Percentiles rank a stretch among this genome's conserved stretches.
Conservation (phyloP, 2,329 filamentous ascomycete species). For the Fusarium decemcellulare region DNA sequence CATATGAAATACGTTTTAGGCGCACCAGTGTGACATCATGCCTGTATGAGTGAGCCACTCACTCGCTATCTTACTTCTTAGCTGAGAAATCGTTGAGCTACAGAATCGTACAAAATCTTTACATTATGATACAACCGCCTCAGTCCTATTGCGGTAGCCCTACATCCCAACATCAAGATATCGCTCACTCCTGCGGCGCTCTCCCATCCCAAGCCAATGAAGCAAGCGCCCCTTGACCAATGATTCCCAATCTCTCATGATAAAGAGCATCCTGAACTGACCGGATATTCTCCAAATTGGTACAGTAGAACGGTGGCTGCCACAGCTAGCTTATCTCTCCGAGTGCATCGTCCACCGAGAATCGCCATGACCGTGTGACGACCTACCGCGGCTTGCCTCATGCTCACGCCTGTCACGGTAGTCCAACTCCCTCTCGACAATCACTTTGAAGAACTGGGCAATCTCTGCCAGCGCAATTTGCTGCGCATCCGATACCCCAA, state of each 20-base stretch:
- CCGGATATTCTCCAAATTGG: not conserved
- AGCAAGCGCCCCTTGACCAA: too few species aligned
- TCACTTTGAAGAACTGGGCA: constrained; percentile 67
- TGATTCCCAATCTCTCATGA: not conserved
- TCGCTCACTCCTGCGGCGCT: not conserved
- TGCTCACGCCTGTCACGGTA: constrained; percentile 42
- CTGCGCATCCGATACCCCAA: constrained; percentile 60
- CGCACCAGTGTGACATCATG: not conserved
- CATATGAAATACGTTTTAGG: constrained; percentile 1
- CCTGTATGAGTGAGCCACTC: not conserved
- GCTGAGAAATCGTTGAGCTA: too few species aligned
- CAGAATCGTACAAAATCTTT: constrained; percentile 1
- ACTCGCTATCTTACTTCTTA: not conserved
- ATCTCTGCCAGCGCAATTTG: constrained; percentile 65
- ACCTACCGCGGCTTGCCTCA: constrained; percentile 32
- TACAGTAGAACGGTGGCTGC: not conserved
- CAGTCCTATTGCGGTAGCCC: not conserved
- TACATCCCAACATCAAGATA: not conserved
- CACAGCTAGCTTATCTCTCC: constrained; percentile 2
- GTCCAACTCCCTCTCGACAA: constrained; percentile 62
- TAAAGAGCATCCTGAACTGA: not conserved
- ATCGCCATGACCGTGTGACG: constrained; percentile 11
- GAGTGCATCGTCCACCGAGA: constrained; percentile 22
- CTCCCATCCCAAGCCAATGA: too few species aligned
- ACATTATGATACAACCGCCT: not conserved